A percentile compares a stretch with the other conserved stretches of the same genome.
These are phyloP conservation scores for Aspergillus oerlinghausenensis DNA, from an alignment of 2,329 filamentous ascomycete species.

Conservation along the genomic window DNA sequence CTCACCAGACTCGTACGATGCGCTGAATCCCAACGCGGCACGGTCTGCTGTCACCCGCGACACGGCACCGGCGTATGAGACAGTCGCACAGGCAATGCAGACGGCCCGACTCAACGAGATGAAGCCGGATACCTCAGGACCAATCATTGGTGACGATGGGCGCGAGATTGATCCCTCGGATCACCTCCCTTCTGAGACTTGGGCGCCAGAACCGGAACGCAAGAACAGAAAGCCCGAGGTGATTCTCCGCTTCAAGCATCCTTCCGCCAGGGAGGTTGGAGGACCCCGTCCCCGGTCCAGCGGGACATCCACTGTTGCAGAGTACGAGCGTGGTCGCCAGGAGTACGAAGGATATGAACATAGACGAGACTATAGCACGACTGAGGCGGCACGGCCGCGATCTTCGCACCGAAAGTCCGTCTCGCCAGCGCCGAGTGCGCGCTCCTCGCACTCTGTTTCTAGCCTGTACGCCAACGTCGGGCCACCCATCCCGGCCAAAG, in stretches of 20 bases:
- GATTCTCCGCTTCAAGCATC: slow-evolving; percentile 44
- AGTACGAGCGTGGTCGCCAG: slow-evolving; percentile 17
- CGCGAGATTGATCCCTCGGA: slow-evolving; percentile 63
- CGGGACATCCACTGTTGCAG: slow-evolving; percentile 15
- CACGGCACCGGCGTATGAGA: slow-evolving; percentile 33
- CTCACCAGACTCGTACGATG: slow-evolving; percentile 58
- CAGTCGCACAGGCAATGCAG: slow-evolving; percentile 36
- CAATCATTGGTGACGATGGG: slow-evolving; percentile 61
- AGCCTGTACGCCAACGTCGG: slow-evolving; percentile 30
- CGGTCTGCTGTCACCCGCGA: slow-evolving; percentile 30
- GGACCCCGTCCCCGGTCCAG: slow-evolving; percentile 12
- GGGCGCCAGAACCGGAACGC: slow-evolving; percentile 62
- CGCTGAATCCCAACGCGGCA: slow-evolving; percentile 49
- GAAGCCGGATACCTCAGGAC: slow-evolving; percentile 44
- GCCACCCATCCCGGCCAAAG: slow-evolving; percentile 41
- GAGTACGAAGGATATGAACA: slow-evolving; percentile 17
- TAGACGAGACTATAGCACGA: slow-evolving; percentile 18
- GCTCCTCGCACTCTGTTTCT: slow-evolving; percentile 14
- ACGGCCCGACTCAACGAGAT: slow-evolving; percentile 34
- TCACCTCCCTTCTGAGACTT: slow-evolving; percentile 60
- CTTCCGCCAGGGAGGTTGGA: slow-evolving; percentile 25
- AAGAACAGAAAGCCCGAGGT: slow-evolving; percentile 50
- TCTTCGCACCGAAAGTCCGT: slow-evolving; percentile 25
- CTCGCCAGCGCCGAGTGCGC: slow-evolving; percentile 25
- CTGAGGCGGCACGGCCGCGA: slow-evolving; percentile 21